phyloP scores from a whole-genome alignment of 2,329 filamentous ascomycete species.

The Ophiostoma ulmi region DNA sequence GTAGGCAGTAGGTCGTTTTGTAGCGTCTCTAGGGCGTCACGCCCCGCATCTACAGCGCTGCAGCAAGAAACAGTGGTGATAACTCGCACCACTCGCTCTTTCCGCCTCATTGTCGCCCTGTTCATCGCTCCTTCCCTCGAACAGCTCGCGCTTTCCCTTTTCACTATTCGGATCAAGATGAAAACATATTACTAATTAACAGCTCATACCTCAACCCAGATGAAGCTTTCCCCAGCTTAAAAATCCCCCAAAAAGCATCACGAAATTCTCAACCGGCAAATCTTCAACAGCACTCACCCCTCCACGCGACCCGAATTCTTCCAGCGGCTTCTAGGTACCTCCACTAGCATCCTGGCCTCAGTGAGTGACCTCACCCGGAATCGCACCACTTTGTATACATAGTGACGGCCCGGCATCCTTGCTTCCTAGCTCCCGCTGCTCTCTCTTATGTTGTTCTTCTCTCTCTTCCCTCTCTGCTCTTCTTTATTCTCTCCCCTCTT shows the following conservation, averaged over 20 bases:
- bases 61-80: constrained; percentile 9
- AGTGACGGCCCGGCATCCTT: constrained; percentile 10
- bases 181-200: not conserved
- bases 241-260: not conserved
- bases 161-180: not conserved
- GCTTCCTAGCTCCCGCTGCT: constrained; percentile 23
- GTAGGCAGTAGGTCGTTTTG: not conserved
- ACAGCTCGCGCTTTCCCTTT: not conserved
- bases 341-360: not conserved
- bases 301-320: constrained; percentile 15
- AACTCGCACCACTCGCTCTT: not conserved
- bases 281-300: not conserved
- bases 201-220: not conserved
- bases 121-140: not conserved
- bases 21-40: constrained; percentile 1
- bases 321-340: constrained; percentile 25
- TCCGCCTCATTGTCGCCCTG: not conserved
- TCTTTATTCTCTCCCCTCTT: not conserved
- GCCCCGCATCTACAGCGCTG: constrained; percentile 14
- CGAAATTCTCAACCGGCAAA: not conserved
- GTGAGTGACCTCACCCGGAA: constrained; percentile 2
- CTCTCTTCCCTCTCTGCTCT: not conserved
- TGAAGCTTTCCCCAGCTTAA: constrained; percentile 21
- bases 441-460: not conserved
- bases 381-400: constrained; percentile 25